Conservation (phyloP, 1,139 yeast species). For the Diutina sp. region DNA sequence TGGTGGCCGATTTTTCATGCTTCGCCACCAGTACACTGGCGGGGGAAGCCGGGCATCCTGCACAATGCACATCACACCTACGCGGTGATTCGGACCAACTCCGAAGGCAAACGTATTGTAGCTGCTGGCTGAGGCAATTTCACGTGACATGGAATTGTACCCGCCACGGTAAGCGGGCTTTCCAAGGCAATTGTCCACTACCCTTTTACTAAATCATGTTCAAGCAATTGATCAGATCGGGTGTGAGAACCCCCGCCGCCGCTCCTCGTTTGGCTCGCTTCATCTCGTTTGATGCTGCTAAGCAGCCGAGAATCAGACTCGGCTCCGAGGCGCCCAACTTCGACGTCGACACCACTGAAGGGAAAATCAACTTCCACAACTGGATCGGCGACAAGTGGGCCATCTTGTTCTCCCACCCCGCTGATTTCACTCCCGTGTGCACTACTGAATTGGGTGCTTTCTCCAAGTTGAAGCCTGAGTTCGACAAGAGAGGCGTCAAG, state of each 20-base stretch:
- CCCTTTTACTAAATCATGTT: too few relatives aligned
- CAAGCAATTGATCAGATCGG: constrained; percentile 2
- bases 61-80: too few relatives aligned
- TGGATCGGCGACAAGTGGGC: constrained; percentile 63
- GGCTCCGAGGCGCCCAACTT: constrained; percentile 77
- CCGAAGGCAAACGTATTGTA: too few relatives aligned
- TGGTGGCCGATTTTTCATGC: too few relatives aligned
- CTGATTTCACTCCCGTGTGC: constrained; percentile 90
- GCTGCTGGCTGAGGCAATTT: too few relatives aligned
- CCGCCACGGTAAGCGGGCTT: too few relatives aligned
- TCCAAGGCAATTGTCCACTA: too few relatives aligned
- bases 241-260: background rate
- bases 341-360: constrained; percentile 64
- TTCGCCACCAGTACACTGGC: too few relatives aligned
- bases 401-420: constrained; percentile 83
- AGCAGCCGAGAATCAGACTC: constrained; percentile 58
- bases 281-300: constrained; percentile 40
- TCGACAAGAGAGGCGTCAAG: constrained; percentile 67
- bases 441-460: constrained; percentile 92
- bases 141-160: too few relatives aligned
- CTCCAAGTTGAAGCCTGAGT: constrained; percentile 74
- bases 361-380: constrained; percentile 70
- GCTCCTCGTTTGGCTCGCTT: constrained; percentile 4
- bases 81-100: too few relatives aligned
- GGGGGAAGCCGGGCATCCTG: too few relatives aligned